A percentile compares a stretch with the other conserved stretches of the same genome.
Evolutionary conservation across 2,329 filamentous ascomycete species (phyloP).

Genomic region (Fusarium stilboides): DNA sequence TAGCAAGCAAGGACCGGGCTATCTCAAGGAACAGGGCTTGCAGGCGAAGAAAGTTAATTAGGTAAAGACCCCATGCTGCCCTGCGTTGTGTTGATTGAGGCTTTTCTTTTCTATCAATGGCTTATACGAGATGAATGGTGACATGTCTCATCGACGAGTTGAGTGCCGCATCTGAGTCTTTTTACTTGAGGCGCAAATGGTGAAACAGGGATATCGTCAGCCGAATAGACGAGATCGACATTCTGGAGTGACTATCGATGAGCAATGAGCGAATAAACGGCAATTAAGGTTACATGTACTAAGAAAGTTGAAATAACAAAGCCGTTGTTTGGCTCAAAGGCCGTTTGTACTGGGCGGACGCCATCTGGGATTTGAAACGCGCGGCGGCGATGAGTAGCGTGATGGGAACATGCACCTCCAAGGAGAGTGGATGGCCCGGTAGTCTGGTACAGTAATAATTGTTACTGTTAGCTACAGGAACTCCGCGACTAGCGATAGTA

Average conservation of each 20-base stretch:
- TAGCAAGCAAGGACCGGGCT: conserved; percentile 27
- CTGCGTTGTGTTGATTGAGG: conserved; percentile 4
- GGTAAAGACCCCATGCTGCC: conserved; percentile 5
- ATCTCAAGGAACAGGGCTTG: background rate
- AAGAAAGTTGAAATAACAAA: conserved; percentile 18
- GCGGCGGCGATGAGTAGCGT: conserved; percentile 37
- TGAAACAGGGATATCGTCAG: conserved; percentile 32
- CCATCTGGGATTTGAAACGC: conserved; percentile 49
- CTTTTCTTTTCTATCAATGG: background rate
- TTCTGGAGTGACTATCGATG: background rate
- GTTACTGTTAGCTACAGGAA: conserved; percentile 17
- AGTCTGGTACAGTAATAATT: conserved; percentile 23
- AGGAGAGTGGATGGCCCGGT: conserved; percentile 20
- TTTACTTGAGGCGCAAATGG: conserved; percentile 8
- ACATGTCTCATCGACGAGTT: conserved; percentile 30
- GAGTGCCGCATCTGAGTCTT: conserved; percentile 13
- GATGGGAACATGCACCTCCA: conserved; percentile 7
- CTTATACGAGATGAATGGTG: conserved; percentile 32
- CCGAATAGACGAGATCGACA: conserved; percentile 4
- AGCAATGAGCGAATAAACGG: conserved; percentile 16
- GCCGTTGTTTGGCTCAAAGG: conserved; percentile 24
- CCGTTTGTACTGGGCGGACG: conserved; percentile 29
- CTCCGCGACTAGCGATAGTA: conserved; percentile 4
- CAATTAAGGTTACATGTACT: background rate
- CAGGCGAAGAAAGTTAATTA: conserved; percentile 1